Conservation (phyloP, 768 basidiomycete genomes). For the Hygrophorus russula region DNA sequence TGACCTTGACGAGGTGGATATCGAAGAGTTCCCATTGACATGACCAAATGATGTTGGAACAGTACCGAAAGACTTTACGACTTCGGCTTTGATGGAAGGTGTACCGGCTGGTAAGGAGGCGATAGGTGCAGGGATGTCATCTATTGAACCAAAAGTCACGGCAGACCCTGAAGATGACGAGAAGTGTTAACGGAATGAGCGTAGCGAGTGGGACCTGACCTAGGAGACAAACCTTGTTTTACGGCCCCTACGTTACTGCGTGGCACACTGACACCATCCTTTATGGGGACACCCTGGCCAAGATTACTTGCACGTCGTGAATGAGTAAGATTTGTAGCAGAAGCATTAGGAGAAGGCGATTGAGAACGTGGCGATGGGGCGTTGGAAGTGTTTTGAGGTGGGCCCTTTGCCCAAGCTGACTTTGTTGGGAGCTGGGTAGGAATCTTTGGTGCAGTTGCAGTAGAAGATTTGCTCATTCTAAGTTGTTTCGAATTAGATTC, state of each 20-base stretch:
- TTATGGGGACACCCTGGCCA: conserved; percentile 58
- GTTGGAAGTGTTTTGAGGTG: conserved; percentile 51
- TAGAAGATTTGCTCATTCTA: conserved; percentile 93
- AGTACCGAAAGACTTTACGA: conserved; percentile 75
- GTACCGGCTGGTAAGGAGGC: conserved; percentile 74
- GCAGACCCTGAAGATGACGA: conserved; percentile 27
- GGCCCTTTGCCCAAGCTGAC: conserved; percentile 90
- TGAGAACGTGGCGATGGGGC: conserved; percentile 60
- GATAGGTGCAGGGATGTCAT: conserved; percentile 65
- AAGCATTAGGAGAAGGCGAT: conserved; percentile 53
- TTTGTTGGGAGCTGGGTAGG: conserved; percentile 62
- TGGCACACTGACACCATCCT: conserved; percentile 70
- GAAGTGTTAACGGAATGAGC: conserved; percentile 7
- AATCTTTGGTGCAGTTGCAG: conserved; percentile 62
- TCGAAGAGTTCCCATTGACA: conserved; percentile 50
- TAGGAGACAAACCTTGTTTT: conserved; percentile 55
- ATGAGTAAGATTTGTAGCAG: conserved; percentile 44
- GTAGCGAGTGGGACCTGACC: conserved; percentile 7
- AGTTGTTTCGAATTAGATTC: too few relatives aligned
- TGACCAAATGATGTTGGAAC: conserved; percentile 48
- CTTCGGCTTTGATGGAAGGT: conserved; percentile 54
- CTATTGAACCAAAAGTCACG: conserved; percentile 87
- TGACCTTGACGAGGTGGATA: conserved; percentile 23
- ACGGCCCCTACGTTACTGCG: conserved; percentile 52
- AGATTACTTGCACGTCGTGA: conserved; percentile 72